Evolutionary conservation across 2,329 filamentous ascomycete species (phyloP).

Genomic region (Nigrospora osmanthi): DNA sequence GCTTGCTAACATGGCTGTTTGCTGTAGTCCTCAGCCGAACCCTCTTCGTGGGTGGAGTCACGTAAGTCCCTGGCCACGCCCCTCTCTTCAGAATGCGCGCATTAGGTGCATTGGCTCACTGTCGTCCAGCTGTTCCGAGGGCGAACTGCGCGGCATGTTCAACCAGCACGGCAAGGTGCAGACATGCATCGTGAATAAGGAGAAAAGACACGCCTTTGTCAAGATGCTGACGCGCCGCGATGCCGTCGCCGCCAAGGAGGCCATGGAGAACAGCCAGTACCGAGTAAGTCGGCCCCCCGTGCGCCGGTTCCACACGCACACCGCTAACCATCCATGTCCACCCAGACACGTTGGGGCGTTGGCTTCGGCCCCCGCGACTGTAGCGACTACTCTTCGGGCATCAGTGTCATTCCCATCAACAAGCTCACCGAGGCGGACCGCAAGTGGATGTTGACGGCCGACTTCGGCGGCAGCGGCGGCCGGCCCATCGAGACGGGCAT

Average conservation of each 20-base stretch:
- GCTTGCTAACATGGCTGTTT: slow-evolving; percentile 6
- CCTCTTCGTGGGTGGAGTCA: slow-evolving; percentile 93
- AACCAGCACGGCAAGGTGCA: slow-evolving; percentile 78
- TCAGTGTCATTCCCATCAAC: slow-evolving; percentile 88
- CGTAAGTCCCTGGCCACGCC: slow-evolving; percentile 43
- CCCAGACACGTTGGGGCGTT: slow-evolving; percentile 89
- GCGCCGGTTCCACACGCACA: neutral
- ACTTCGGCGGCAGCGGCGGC: slow-evolving; percentile 88
- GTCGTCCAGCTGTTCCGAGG: slow-evolving; percentile 58
- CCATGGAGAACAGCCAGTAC: slow-evolving; percentile 76
- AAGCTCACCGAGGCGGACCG: slow-evolving; percentile 92
- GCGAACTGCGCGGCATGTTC: slow-evolving; percentile 76
- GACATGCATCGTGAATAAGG: slow-evolving; percentile 95
- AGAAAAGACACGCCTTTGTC: slow-evolving; percentile 97
- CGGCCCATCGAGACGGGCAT: slow-evolving; percentile 72
- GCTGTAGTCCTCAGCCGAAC: slow-evolving; percentile 78
- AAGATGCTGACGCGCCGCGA: slow-evolving; percentile 93
- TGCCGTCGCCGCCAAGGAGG: slow-evolving; percentile 74
- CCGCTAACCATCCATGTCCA: slow-evolving; percentile 9
- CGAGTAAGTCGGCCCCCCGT: slow-evolving; percentile 43
- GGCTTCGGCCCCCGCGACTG: slow-evolving; percentile 96
- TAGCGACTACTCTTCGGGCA: slow-evolving; percentile 86
- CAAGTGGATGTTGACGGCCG: slow-evolving; percentile 93
- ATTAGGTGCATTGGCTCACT: too few relatives aligned
- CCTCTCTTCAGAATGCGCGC: slow-evolving; percentile 16